These are phyloP conservation scores for Tolypocladium ovalisporum DNA, from an alignment of 2,329 filamentous ascomycete species.

Conservation along the genomic window DNA sequence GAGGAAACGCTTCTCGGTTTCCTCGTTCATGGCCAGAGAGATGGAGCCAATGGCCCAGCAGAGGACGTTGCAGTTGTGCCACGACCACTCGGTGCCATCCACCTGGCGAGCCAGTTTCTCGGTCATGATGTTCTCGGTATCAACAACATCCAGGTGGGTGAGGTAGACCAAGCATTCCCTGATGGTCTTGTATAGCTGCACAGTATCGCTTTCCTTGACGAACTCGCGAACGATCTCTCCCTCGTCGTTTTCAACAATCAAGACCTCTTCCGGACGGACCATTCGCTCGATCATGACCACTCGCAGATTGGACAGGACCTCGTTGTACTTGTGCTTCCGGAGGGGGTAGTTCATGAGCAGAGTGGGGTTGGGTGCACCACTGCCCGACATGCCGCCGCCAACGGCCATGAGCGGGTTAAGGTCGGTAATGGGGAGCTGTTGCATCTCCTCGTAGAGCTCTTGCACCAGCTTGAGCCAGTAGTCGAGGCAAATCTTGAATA, in stretches of 20 bases:
- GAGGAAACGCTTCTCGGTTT: slow-evolving; percentile 96
- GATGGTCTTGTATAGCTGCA: slow-evolving; percentile 98
- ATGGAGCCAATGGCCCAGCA: slow-evolving; percentile 99
- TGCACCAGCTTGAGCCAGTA: slow-evolving; percentile 99
- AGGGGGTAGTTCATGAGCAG: slow-evolving; percentile 85
- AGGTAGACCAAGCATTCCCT: slow-evolving; percentile 94
- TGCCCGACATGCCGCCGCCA: slow-evolving; percentile 59
- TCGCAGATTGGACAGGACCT: slow-evolving; percentile 85
- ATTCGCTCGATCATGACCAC: slow-evolving; percentile 99
- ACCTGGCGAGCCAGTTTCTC: slow-evolving; percentile 95
- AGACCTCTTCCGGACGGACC: slow-evolving; percentile 93
- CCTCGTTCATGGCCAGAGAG: slow-evolving; percentile 97
- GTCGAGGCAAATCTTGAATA: slow-evolving; percentile 98
- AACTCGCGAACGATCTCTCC: slow-evolving; percentile 98
- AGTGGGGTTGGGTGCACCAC: slow-evolving; percentile 74
- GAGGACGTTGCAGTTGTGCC: slow-evolving; percentile 98
- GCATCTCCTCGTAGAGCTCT: slow-evolving; percentile 98
- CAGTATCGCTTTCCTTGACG: slow-evolving; percentile 98
- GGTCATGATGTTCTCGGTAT: slow-evolving; percentile 98
- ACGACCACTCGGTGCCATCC: slow-evolving; percentile 94
- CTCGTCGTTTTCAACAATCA: slow-evolving; percentile 99
- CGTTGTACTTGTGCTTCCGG: slow-evolving; percentile 95
- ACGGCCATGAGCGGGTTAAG: slow-evolving; percentile 81
- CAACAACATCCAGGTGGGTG: slow-evolving; percentile 92
- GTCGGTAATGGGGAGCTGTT: slow-evolving; percentile 85